Conservation (phyloP, 306 rosid species). For the Malus fusca region DNA sequence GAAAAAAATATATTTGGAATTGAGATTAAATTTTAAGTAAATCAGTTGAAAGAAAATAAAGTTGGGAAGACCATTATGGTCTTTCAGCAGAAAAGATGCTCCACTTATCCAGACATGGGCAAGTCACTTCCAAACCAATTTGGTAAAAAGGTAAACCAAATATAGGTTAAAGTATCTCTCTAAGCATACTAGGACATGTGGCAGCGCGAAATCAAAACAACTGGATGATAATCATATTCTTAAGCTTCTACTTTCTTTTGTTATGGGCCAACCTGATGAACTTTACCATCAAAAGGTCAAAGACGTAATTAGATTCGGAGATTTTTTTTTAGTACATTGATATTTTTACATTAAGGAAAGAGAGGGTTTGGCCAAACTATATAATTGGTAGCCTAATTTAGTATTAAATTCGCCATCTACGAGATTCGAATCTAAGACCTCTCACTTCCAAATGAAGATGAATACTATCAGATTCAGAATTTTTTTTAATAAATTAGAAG, state of each 20-base stretch:
- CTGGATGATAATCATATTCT: conserved; percentile 38
- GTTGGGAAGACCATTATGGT: conserved; percentile 15
- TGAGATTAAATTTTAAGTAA: neutral
- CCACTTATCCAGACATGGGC: conserved; percentile 18
- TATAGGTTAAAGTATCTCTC: conserved; percentile 22
- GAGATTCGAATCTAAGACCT: too few species aligned
- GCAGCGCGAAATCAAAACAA: conserved; percentile 42
- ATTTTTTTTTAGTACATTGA: neutral
- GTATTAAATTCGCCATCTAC: rapidly evolving
- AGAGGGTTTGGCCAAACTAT: neutral
- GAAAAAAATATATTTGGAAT: neutral
- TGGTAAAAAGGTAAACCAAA: conserved; percentile 22
- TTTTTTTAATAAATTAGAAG: neutral
- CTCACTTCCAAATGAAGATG: too few species aligned
- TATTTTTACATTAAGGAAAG: too few species aligned
- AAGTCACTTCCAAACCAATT: conserved; percentile 17
- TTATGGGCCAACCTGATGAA: conserved; percentile 19
- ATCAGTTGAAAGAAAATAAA: neutral
- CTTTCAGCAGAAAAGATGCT: conserved; percentile 20
- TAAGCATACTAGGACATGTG: conserved; percentile 21
- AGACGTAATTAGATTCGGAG: conserved; percentile 16
- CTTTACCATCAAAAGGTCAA: conserved; percentile 12
- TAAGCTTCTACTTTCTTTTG: conserved; percentile 27
- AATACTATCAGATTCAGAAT: too few species aligned
- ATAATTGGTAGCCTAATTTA: conserved; percentile 14